Evolutionary conservation across 164 flowering plant species (phyloP), one percentile per base, ranked within the genome.

Genomic region (Vitis labrusca): DNA sequence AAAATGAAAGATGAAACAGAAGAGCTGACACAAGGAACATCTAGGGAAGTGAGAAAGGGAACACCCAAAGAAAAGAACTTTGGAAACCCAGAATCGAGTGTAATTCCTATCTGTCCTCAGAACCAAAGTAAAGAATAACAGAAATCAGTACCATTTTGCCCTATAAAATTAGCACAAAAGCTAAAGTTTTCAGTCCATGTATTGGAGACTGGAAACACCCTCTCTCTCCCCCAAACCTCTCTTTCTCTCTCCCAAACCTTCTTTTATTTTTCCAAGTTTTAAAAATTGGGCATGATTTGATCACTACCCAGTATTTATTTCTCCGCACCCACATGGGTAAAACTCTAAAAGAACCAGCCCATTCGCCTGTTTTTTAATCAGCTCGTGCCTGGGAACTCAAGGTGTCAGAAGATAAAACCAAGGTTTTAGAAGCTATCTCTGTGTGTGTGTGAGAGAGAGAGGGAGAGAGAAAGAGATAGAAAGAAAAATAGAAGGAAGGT

Each of bases 11-110:
- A 53, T 2, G 10, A 73, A 72, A 61, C 11, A 37, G 64, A 64
- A 8, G 6, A 32, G 71, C 76, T 77, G 86, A 83, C 86, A 84
- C 56, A 83, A 76, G 67, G 98, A 88, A 89, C 88, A 85, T 89
- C 89, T 92, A 70, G 96, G 94, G 87, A 86, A 88, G 83, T 74
- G 98, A 78, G 91, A 91, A 90, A 93, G 90, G 72, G 78, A 70
- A 68, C 9, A 15, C 62, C 82, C 67, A 81, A 82, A 81, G 80
- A 77, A 80, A 80, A 77, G 73, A 85, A 84, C 85, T 77, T 81
- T 86, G 77, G 76, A 83, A 78, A 72, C 75, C 83, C 84, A 85
- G 84, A 82, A 78, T 80, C 83, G 62, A 76, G 80, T 85, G 80
- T 80, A 82, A 85, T 87, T 85, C 87, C 77, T 50, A 71, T 75